Percentiles rank a stretch among this genome's conserved stretches.
Evolutionary conservation across 1,284 basidiomycete species (phyloP).

Genomic region (Rhodofomes roseus): DNA sequence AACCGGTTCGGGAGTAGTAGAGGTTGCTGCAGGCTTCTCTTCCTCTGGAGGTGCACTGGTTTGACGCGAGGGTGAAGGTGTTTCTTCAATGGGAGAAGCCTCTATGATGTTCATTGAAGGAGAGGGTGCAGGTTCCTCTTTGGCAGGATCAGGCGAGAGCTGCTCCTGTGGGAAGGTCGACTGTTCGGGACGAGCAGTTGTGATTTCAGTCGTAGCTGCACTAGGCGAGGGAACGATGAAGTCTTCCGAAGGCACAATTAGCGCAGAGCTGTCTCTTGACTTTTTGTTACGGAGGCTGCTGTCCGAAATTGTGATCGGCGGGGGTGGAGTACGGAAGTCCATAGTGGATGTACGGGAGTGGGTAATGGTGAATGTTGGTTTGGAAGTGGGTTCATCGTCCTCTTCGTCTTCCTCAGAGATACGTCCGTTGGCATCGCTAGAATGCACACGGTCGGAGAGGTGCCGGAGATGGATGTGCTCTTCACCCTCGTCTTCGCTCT

Average conservation of each 20-base stretch:
- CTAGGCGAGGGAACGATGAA: slow-evolving; percentile 33
- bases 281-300: slow-evolving; percentile 9
- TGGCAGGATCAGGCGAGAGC: slow-evolving; percentile 14
- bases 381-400: slow-evolving; percentile 33
- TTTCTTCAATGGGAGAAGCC: slow-evolving; percentile 5
- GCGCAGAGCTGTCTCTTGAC: slow-evolving; percentile 15
- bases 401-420: slow-evolving; percentile 65
- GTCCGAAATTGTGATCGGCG: slow-evolving; percentile 6
- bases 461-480: slow-evolving; percentile 16
- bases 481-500: slow-evolving; percentile 64
- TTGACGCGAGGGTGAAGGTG: not conserved
- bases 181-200: slow-evolving; percentile 41
- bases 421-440: slow-evolving; percentile 41
- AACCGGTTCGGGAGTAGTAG: slow-evolving; percentile 1
- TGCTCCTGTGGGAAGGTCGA: slow-evolving; percentile 35
- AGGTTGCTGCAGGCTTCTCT: not conserved
- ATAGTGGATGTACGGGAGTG: slow-evolving; percentile 13
- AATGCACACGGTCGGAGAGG: not conserved
- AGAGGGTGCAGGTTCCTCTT: slow-evolving; percentile 18
- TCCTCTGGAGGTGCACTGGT: not conserved
- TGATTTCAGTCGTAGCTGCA: slow-evolving; percentile 31
- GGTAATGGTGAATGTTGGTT: not conserved
- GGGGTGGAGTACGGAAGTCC: slow-evolving; percentile 10
- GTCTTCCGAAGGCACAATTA: slow-evolving; percentile 29
- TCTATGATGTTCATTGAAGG: slow-evolving; percentile 14